Base-by-base conservation (phyloP, 805 yeast species). In the Wickerhamomyces hampshirensis region DNA sequence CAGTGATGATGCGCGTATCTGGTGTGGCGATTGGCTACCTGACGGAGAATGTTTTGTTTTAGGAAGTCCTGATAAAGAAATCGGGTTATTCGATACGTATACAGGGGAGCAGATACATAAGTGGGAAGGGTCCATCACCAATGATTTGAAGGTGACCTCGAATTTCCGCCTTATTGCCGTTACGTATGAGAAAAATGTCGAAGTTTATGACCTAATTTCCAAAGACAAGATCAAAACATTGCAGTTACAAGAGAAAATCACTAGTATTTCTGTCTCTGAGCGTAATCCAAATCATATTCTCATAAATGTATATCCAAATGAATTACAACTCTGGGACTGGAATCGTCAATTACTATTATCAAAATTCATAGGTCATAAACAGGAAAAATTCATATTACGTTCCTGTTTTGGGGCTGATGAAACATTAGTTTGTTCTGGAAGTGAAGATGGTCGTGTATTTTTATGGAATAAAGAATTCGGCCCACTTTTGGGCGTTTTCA, bases 281-380 rank as follows among this genome's bases (percentile, higher is more conserved):
- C 59, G 58, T 33, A 83, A 82, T 18, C 69, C 78, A 23, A 66
- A 66, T 28, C 62, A 74, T 40, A 64, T 77, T 7, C 59, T 87
- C 28, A 66, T 86, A 17, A 84, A 79, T 48, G 72, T 80, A 14
- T 75, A 77, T 12, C 82, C 86, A 0, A 87, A 83, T 50, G 93
- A 84, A 52, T 57, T 87, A 7, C 93, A 85, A 48, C 61, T 87
- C 5, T 86, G 95, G 95, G 85, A 86, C 46, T 74, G 84, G 42
- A 58, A 68, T 26, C 69, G 66, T 38, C 73, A 78, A 4, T 60
- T 76, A 1, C 54, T 87, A 14, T 69, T 75, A 19, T 75, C 77
- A 38, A 84, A 77, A 48, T 81, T 73, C 43, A 64, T 75, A 31
- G 95, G 96, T 2, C 85, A 82, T 52, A 70, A 71, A 38, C 95